Evolutionary conservation across 2,329 filamentous ascomycete species (phyloP).

Genomic region (Grosmannia clavigera): DNA sequence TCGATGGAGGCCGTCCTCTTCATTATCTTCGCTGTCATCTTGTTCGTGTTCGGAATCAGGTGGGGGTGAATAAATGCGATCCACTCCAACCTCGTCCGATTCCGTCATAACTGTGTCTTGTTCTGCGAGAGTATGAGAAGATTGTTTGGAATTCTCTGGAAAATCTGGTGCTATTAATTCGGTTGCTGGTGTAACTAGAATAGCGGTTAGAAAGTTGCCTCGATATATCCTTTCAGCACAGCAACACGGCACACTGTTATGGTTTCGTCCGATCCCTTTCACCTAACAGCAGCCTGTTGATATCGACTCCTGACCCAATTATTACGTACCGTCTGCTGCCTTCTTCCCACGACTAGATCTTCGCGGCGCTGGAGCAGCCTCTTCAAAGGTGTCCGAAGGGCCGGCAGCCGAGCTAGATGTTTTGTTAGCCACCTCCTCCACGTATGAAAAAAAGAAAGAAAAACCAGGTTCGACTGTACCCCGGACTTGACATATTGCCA

Average conservation of each 20-base stretch:
- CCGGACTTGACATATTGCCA: conserved; percentile 60
- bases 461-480: conserved; percentile 30
- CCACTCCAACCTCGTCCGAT: conserved; percentile 40
- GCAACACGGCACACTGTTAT: background rate
- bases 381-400: conserved; percentile 49
- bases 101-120: conserved; percentile 58
- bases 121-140: background rate
- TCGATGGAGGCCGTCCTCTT: conserved; percentile 21
- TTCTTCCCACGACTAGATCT: conserved; percentile 65
- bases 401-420: conserved; percentile 28
- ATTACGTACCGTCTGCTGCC: conserved; percentile 27
- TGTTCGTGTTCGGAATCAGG: background rate
- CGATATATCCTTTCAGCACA: background rate
- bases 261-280: background rate
- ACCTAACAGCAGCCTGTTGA: background rate
- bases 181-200: background rate
- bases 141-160: background rate
- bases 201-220: background rate
- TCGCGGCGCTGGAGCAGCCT: conserved; percentile 48
- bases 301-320: background rate
- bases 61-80: conserved; percentile 10
- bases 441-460: background rate
- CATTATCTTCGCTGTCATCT: conserved; percentile 43
- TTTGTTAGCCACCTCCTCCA: background rate
- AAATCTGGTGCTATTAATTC: background rate